Percentiles rank a stretch among this genome's conserved stretches.
Conservation (phyloP, 2,329 filamentous ascomycete genomes). For the Colletotrichum lindemuthianum region DNA sequence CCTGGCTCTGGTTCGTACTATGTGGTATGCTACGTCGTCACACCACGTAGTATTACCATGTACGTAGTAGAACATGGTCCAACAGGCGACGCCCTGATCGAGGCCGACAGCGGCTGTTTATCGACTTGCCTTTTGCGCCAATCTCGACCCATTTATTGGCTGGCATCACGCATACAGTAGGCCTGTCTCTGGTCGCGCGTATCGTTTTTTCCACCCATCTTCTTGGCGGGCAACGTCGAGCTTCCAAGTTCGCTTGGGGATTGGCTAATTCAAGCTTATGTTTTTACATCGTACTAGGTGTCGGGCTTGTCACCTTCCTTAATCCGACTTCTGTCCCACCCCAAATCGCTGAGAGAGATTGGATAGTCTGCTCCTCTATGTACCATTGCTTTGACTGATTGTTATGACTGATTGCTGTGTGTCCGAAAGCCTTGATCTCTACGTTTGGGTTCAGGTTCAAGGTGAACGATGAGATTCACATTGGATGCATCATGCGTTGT, state of each 20-base stretch:
- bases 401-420: too few species aligned
- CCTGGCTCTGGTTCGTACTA: constrained; percentile 8
- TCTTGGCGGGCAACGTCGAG: constrained; percentile 14
- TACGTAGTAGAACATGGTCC: too few species aligned
- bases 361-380: too few species aligned
- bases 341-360: too few species aligned
- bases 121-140: constrained; percentile 28
- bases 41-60: too few species aligned
- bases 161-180: not conserved
- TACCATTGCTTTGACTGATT: too few species aligned
- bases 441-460: too few species aligned
- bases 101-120: constrained; percentile 4
- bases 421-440: too few species aligned
- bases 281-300: not conserved
- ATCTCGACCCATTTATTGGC: constrained; percentile 18
- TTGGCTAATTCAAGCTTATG: constrained; percentile 30
- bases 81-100: constrained; percentile 3
- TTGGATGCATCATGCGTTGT: too few species aligned
- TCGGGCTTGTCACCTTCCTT: constrained; percentile 31
- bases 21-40: not conserved
- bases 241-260: constrained; percentile 3
- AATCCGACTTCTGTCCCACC: constrained; percentile 22
- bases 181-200: constrained; percentile 6
- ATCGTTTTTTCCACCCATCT: constrained; percentile 13
- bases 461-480: too few species aligned